phyloP scores from a whole-genome alignment of 2,329 filamentous ascomycete species.

The Magnaporthiopsis rhizophila region DNA sequence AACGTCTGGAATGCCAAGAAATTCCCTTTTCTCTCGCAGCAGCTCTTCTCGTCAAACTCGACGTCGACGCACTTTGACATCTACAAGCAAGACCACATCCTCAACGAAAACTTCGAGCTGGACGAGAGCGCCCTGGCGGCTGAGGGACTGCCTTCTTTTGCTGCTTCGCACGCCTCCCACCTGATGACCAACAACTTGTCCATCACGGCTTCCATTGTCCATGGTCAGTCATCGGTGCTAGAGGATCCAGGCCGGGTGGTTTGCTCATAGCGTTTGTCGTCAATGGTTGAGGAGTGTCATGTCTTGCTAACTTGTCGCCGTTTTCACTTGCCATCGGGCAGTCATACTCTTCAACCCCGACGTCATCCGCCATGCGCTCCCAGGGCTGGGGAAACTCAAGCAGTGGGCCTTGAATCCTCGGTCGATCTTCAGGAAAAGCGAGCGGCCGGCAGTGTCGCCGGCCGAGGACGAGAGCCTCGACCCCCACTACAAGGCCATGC shows the following conservation, averaged over 20 bases:
- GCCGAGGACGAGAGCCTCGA: constrained; percentile 19
- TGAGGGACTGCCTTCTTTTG: constrained; percentile 32
- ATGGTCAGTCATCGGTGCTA: constrained; percentile 14
- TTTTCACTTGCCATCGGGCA: background rate
- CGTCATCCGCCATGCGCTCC: background rate
- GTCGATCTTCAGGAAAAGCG: constrained; percentile 2
- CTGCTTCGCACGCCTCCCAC: constrained; percentile 29
- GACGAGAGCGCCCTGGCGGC: constrained; percentile 23
- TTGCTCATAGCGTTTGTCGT: background rate
- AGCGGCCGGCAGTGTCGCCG: constrained; percentile 13
- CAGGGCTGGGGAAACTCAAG: background rate
- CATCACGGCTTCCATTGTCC: constrained; percentile 35
- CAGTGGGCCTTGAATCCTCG: background rate
- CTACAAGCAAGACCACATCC: constrained; percentile 35
- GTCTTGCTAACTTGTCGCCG: background rate
- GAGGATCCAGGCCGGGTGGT: background rate
- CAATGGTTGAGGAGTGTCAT: background rate
- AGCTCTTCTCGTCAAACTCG: constrained; percentile 28
- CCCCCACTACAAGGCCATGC: constrained; percentile 34
- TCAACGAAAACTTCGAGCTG: constrained; percentile 29
- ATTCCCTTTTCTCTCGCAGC: constrained; percentile 27
- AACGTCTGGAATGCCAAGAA: constrained; percentile 28
- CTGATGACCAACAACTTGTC: constrained; percentile 35
- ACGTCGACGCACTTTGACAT: constrained; percentile 25
- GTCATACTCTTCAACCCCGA: constrained; percentile 5